A percentile compares a stretch with the other conserved stretches of the same genome.
Conservation (phyloP, 176 grass and related monocot species). For the Pharus latifolius region DNA sequence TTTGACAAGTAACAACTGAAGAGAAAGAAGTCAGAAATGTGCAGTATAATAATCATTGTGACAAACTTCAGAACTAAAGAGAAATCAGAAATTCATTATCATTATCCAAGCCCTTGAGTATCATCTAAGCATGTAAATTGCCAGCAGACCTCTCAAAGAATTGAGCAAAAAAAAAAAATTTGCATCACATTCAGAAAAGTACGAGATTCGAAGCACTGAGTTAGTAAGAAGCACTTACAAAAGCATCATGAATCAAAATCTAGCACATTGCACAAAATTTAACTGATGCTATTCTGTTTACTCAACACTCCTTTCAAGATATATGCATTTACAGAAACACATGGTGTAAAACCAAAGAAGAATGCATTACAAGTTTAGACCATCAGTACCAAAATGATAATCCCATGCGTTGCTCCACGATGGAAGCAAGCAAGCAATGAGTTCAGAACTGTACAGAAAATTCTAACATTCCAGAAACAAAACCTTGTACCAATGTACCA, state of each 20-base stretch:
- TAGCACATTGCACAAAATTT: no score
- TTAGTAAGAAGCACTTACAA: no score
- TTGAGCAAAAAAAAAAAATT: no score
- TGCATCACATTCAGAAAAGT: no score
- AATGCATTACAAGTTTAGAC: not conserved
- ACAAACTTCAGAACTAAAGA: no score
- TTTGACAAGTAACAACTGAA: not conserved
- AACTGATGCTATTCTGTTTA: not conserved
- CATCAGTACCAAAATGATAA: constrained; percentile 6
- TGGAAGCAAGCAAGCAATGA: no score
- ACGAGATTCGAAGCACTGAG: no score
- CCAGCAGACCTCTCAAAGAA: no score
- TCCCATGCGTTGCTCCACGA: not conserved
- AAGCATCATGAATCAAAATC: no score
- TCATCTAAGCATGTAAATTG: no score
- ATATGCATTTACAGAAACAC: not conserved
- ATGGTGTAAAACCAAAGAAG: not conserved
- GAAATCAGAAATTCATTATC: no score
- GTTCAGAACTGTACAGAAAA: not conserved
- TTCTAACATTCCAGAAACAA: not conserved
- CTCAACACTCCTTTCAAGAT: not conserved
- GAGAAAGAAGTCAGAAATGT: not conserved
- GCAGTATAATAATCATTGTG: not conserved
- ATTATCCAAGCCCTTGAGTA: no score
- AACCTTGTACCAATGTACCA: not conserved